phyloP scores from a whole-genome alignment of 495 filamentous ascomycete genomes.

The Neurospora sp. region DNA sequence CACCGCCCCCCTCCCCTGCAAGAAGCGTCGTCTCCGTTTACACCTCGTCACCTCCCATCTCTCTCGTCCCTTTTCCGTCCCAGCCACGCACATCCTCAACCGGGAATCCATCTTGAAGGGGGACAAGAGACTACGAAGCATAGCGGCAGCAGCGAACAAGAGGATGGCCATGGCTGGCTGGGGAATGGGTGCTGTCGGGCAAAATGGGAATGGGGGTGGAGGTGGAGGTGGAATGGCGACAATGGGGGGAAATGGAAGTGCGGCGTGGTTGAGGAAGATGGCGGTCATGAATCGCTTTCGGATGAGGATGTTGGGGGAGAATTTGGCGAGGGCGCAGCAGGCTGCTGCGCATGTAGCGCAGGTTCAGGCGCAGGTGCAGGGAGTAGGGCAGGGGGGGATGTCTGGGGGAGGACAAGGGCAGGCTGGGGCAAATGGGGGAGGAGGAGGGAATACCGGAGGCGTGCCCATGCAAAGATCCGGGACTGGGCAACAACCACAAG shows the following conservation, averaged over 20 bases:
- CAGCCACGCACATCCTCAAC: conserved; percentile 57
- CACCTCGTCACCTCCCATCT: conserved; percentile 59
- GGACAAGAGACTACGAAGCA: conserved; percentile 39
- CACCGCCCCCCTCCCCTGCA: conserved; percentile 40
- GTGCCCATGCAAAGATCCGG: background rate
- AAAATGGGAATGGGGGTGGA: background rate
- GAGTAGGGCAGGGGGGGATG: background rate
- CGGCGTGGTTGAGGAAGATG: conserved; percentile 18
- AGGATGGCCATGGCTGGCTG: conserved; percentile 8
- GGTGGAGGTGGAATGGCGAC: background rate
- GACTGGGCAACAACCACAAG: background rate
- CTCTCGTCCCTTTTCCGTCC: conserved; percentile 55
- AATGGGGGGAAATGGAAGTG: background rate
- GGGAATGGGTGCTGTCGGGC: conserved; percentile 25
- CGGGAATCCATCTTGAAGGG: conserved; percentile 33
- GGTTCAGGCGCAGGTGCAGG: background rate
- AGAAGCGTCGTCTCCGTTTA: conserved; percentile 57
- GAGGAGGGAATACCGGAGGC: background rate
- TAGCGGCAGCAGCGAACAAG: background rate
- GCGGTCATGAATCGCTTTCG: conserved; percentile 24
- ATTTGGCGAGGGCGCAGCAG: background rate
- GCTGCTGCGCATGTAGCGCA: background rate
- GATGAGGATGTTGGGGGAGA: conserved; percentile 7
- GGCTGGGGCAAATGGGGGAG: background rate
- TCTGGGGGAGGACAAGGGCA: background rate